Percentiles rank a stretch among this genome's conserved stretches.
phyloP scores from a whole-genome alignment of 306 rosid species.

The Medicago ruthenica region DNA sequence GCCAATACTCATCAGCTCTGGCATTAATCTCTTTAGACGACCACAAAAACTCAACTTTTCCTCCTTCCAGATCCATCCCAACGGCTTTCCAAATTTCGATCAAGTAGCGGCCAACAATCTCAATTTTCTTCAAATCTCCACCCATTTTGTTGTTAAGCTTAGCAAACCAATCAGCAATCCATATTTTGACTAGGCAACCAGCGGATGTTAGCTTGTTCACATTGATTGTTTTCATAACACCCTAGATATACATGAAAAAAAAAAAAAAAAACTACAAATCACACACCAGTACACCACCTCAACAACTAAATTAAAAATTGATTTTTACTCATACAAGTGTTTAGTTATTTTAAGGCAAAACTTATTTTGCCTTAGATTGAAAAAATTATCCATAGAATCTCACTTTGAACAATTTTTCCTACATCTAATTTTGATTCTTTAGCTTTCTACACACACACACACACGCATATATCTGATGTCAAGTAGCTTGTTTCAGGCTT shows the following conservation, averaged over 20 bases:
- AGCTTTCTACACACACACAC: too few species aligned
- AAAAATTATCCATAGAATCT: background rate
- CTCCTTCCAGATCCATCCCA: constrained; percentile 82
- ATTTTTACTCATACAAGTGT: background rate
- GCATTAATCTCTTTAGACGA: constrained; percentile 77
- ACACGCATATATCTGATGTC: too few species aligned
- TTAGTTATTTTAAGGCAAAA: background rate
- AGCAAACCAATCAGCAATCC: constrained; percentile 97
- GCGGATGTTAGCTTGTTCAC: constrained; percentile 69
- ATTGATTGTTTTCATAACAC: constrained; percentile 69
- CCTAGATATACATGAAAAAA: constrained; percentile 48
- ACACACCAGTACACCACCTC: background rate
- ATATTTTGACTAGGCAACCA: constrained; percentile 84
- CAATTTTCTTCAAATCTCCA: constrained; percentile 82
- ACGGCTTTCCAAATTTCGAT: constrained; percentile 88
- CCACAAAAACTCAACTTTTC: constrained; percentile 94
- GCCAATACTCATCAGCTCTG: constrained; percentile 81
- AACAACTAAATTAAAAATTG: background rate
- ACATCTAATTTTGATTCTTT: too few species aligned
- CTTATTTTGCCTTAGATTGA: background rate
- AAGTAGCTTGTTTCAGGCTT: too few species aligned
- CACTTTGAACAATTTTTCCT: too few species aligned
- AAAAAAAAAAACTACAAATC: background rate
- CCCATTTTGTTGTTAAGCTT: constrained; percentile 87
- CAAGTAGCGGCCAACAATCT: constrained; percentile 68